phyloP scores from a whole-genome alignment of 805 yeast species.

The Grigorovia yakushimaensis region DNA sequence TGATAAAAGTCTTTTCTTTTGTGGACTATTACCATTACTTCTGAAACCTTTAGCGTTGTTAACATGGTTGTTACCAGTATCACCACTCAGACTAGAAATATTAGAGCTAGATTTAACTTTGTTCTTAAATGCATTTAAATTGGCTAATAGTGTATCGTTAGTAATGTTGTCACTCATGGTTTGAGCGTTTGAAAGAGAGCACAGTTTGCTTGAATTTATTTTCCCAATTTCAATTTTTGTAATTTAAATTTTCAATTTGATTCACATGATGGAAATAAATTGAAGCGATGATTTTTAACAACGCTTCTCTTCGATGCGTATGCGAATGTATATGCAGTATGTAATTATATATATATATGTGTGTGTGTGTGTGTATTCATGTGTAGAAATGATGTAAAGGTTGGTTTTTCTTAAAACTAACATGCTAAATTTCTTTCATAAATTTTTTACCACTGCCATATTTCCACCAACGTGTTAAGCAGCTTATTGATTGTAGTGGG shows the following conservation, averaged over 20 bases:
- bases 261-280: too few species aligned
- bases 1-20: constrained; percentile 9
- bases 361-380: too few species aligned
- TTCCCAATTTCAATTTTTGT: background rate
- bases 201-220: background rate
- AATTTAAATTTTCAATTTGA: background rate
- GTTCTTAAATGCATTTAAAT: constrained; percentile 56
- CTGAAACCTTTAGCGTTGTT: constrained; percentile 13
- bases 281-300: background rate
- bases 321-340: background rate
- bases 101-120: constrained; percentile 51
- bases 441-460: constrained; percentile 41
- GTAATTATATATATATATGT: background rate
- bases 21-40: constrained; percentile 6
- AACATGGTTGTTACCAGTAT: background rate
- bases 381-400: background rate
- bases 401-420: too few species aligned
- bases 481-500: constrained; percentile 43
- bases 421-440: constrained; percentile 8
- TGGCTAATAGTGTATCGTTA: constrained; percentile 38
- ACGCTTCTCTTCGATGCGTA: background rate
- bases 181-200: background rate
- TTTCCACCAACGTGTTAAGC: constrained; percentile 71
- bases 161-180: constrained; percentile 6
- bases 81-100: constrained; percentile 26